Conservation (phyloP, 2,329 filamentous ascomycete genomes). For the Podosphaera leucotricha region DNA sequence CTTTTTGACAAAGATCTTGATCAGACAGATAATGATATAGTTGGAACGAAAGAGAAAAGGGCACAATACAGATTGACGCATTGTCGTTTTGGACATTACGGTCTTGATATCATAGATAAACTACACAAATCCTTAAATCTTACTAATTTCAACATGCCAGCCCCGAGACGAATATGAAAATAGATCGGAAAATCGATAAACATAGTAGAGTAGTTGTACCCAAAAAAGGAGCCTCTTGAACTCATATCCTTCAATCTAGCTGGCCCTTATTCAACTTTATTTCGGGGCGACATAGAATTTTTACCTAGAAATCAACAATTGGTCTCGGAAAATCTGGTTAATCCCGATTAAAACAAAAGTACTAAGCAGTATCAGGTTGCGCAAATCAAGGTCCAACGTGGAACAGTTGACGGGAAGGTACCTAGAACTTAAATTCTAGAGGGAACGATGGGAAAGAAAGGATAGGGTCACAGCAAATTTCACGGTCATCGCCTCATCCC, state of each 20-base stretch:
- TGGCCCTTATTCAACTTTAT: background rate
- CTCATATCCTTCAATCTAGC: background rate
- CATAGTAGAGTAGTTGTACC: background rate
- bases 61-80: background rate
- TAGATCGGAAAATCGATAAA: slow-evolving; percentile 1
- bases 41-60: background rate
- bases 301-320: background rate
- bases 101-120: background rate
- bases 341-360: background rate
- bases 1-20: background rate
- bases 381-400: background rate
- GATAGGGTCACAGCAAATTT: background rate
- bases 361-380: background rate
- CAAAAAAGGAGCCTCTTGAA: background rate
- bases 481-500: background rate
- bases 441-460: background rate
- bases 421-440: background rate
- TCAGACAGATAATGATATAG: background rate
- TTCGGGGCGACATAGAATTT: background rate
- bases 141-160: background rate
- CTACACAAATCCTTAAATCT: background rate
- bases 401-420: background rate
- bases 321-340: background rate
- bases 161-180: background rate
- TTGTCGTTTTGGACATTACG: background rate